Conservation (phyloP, 169 alveolate genomes). For the Plasmodium billcollinsi region DNA sequence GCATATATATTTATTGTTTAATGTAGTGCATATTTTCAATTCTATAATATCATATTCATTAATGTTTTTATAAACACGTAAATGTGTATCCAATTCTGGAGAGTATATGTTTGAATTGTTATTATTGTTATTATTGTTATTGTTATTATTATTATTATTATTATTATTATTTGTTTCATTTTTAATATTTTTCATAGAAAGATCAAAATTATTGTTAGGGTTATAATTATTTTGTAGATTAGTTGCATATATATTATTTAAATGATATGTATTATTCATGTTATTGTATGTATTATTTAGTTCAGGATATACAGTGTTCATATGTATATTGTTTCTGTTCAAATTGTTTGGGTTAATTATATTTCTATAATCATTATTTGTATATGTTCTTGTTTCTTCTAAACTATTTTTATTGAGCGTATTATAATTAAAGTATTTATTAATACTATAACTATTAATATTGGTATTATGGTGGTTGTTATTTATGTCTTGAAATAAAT, state of each 20-base stretch:
- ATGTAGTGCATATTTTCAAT: conserved; percentile 71
- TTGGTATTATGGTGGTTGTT: neutral
- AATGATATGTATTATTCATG: conserved; percentile 12
- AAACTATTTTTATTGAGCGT: neutral
- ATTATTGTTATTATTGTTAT: conserved; percentile 9
- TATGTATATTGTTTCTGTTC: neutral
- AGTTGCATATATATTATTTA: conserved; percentile 20
- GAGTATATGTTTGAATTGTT: conserved; percentile 3
- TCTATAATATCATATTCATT: conserved; percentile 75
- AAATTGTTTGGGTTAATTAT: neutral
- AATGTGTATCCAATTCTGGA: conserved; percentile 27
- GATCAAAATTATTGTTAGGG: conserved; percentile 9
- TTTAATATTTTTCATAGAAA: neutral
- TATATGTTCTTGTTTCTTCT: neutral
- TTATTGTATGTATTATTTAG: neutral
- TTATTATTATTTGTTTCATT: conserved; percentile 11
- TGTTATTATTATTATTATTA: conserved; percentile 8
- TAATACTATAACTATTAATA: neutral
- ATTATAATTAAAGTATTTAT: conserved; percentile 3
- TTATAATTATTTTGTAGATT: conserved; percentile 7
- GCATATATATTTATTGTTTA: conserved; percentile 68
- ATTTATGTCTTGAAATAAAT: too few relatives aligned
- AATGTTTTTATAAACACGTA: conserved; percentile 75
- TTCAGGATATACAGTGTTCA: conserved; percentile 8
- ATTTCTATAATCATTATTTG: conserved; percentile 29